phyloP scores from a whole-genome alignment of 1,284 basidiomycete genomes.

The Malassezia arunalokei region DNA sequence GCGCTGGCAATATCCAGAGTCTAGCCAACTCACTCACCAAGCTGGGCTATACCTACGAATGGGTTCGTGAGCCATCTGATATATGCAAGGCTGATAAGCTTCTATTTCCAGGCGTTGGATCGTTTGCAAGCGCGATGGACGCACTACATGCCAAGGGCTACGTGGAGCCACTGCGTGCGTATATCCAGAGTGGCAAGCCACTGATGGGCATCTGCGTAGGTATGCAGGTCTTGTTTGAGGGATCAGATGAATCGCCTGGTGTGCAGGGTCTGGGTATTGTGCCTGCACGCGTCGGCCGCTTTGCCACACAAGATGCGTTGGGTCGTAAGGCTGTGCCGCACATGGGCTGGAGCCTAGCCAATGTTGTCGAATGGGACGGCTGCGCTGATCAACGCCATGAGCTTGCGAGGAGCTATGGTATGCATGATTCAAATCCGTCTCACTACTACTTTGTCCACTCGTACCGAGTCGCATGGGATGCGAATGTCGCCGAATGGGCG shows the following conservation, averaged over 20 bases:
- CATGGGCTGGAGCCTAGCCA: constrained; percentile 71
- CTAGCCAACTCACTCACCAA: constrained; percentile 81
- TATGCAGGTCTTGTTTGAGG: constrained; percentile 58
- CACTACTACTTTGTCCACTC: constrained; percentile 87
- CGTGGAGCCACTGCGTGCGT: constrained; percentile 65
- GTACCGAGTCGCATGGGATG: constrained; percentile 60
- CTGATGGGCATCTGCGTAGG: constrained; percentile 85
- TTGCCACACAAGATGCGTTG: constrained; percentile 32
- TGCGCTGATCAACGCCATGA: constrained; percentile 13
- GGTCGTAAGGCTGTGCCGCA: constrained; percentile 75
- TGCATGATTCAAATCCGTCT: constrained; percentile 26
- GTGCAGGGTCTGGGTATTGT: constrained; percentile 37
- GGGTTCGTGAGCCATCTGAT: constrained; percentile 74
- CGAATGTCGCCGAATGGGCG: constrained; percentile 55
- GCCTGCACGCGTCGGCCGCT: constrained; percentile 29
- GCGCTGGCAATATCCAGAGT: constrained; percentile 44
- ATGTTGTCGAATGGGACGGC: constrained; percentile 39
- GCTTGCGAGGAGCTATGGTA: constrained; percentile 24
- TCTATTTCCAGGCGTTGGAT: constrained; percentile 95
- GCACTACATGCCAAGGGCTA: constrained; percentile 65
- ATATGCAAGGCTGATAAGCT: constrained; percentile 78
- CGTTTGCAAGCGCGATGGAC: constrained; percentile 76
- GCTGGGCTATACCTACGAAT: constrained; percentile 77
- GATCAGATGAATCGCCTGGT: constrained; percentile 53
- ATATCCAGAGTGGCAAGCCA: constrained; percentile 77